These are phyloP conservation scores for Termitomyces sp. DNA, from an alignment of 768 basidiomycete species.

Conservation along the genomic window DNA sequence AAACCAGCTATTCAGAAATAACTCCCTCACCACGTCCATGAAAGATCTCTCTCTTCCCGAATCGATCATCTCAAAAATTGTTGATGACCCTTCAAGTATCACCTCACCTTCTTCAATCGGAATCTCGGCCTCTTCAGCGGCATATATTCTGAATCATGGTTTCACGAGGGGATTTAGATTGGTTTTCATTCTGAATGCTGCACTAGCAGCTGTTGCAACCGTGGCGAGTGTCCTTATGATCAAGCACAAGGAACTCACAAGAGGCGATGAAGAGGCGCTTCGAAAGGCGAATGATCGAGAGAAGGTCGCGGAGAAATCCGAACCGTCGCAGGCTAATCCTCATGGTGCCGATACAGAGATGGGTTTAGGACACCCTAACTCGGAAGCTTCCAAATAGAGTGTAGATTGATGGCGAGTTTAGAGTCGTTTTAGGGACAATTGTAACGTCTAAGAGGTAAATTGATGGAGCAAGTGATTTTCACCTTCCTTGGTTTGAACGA, in stretches of 20 bases:
- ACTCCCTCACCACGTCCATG: conserved; percentile 45
- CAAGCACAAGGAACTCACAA: conserved; percentile 56
- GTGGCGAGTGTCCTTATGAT: conserved; percentile 58
- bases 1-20: conserved; percentile 35
- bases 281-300: conserved; percentile 24
- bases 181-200: conserved; percentile 62
- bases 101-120: conserved; percentile 31
- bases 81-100: conserved; percentile 46
- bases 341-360: not conserved
- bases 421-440: too few species aligned
- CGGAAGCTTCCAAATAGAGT: not conserved
- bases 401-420: not conserved
- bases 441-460: not conserved
- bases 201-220: conserved; percentile 52
- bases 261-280: conserved; percentile 55
- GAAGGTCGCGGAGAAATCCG: not conserved
- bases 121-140: conserved; percentile 36
- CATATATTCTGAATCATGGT: conserved; percentile 43
- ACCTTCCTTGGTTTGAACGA: not conserved
- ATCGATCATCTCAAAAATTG: conserved; percentile 38
- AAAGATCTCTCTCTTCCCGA: conserved; percentile 33
- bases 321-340: not conserved
- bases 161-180: conserved; percentile 57
- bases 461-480: not conserved
- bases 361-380: not conserved